phyloP scores from a whole-genome alignment of 495 filamentous ascomycete genomes.

The Penicillium malachiteum region DNA sequence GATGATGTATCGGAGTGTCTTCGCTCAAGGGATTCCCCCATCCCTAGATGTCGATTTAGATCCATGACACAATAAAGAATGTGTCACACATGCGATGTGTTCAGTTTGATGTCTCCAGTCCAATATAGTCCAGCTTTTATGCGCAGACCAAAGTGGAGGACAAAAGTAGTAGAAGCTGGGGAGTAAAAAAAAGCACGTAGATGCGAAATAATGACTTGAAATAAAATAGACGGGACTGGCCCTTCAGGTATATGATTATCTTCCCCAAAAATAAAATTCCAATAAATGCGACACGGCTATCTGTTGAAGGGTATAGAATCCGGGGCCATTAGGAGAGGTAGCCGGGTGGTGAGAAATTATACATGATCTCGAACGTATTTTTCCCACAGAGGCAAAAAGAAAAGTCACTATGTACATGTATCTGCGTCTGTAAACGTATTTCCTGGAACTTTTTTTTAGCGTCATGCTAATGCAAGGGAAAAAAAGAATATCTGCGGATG shows the following conservation, averaged over 20 bases:
- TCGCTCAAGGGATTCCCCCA: conserved; percentile 20
- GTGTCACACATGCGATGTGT: neutral
- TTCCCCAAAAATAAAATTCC: too few species aligned
- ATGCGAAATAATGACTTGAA: neutral
- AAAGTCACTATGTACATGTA: neutral
- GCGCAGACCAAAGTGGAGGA: too few species aligned
- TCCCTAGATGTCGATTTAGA: conserved; percentile 12
- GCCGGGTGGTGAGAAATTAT: neutral
- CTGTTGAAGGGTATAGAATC: conserved; percentile 12
- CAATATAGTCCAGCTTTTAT: too few species aligned
- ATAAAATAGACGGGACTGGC: neutral
- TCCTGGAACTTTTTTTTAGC: neutral
- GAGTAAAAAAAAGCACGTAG: too few species aligned
- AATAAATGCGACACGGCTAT: neutral
- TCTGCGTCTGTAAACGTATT: neutral
- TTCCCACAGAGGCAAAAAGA: neutral
- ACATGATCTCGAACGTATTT: neutral
- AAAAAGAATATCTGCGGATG: conserved; percentile 20
- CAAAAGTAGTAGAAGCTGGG: too few species aligned
- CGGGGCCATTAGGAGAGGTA: conserved; percentile 4
- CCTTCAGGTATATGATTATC: too few species aligned
- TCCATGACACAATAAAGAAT: conserved; percentile 13
- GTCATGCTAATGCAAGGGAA: conserved; percentile 25
- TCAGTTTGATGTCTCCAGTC: neutral
- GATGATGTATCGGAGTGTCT: conserved; percentile 23